phyloP scores from a whole-genome alignment of 2,329 filamentous ascomycete species.

The Corinectria fuckeliana region DNA sequence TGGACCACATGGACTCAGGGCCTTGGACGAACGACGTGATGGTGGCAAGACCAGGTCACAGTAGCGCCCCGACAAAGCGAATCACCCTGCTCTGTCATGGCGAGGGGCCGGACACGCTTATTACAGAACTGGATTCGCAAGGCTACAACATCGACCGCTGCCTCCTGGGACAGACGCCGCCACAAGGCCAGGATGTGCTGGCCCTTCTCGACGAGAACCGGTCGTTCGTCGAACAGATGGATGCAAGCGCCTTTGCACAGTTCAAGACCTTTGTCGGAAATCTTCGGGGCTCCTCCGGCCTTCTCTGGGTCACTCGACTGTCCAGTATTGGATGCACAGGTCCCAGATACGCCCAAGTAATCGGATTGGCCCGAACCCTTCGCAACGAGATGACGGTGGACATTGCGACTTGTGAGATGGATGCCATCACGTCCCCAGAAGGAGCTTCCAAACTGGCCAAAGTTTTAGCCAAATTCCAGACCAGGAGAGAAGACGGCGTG shows the following conservation, averaged over 20 bases:
- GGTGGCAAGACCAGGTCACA: too few relatives aligned
- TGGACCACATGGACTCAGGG: too few relatives aligned
- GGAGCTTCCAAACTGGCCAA: constrained; percentile 10
- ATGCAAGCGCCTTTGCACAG: constrained; percentile 6
- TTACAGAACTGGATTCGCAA: too few relatives aligned
- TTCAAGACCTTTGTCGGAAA: constrained; percentile 21
- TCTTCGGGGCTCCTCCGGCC: not conserved
- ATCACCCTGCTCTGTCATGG: too few relatives aligned
- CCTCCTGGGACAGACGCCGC: too few relatives aligned
- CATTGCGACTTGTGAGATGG: constrained; percentile 42
- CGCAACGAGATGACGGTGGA: constrained; percentile 38
- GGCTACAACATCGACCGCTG: too few relatives aligned
- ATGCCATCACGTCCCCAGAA: constrained; percentile 20
- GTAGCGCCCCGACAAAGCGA: too few relatives aligned
- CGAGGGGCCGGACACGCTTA: too few relatives aligned
- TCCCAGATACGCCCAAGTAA: constrained; percentile 36
- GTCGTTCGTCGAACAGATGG: constrained; percentile 38
- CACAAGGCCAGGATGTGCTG: too few relatives aligned
- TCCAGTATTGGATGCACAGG: constrained; percentile 33
- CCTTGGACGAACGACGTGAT: too few relatives aligned
- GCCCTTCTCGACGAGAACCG: too few relatives aligned
- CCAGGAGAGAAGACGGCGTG: constrained; percentile 19
- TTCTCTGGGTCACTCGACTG: constrained; percentile 46
- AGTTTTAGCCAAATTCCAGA: constrained; percentile 31
- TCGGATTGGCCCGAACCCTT: constrained; percentile 41